Evolutionary conservation across 805 yeast species (phyloP).

Genomic region (Metschnikowia sp.): DNA sequence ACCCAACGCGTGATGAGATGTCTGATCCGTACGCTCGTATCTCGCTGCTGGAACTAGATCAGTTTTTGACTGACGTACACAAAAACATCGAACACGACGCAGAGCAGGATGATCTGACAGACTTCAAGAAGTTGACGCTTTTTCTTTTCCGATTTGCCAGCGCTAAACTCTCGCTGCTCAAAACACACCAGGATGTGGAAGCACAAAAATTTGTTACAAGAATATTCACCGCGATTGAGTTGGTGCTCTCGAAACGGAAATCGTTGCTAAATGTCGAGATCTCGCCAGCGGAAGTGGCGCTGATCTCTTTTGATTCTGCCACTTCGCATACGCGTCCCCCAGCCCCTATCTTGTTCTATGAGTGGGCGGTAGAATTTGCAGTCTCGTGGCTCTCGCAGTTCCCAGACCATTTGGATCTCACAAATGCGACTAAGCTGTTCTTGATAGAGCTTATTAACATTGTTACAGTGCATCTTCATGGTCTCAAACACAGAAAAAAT

Average conservation of each 20-base stretch:
- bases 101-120: constrained; percentile 19
- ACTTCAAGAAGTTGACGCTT: constrained; percentile 33
- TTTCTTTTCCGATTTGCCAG: constrained; percentile 33
- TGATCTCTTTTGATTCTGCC: constrained; percentile 2
- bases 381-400: constrained; percentile 23
- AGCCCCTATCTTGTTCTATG: constrained; percentile 19
- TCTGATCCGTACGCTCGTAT: constrained; percentile 19
- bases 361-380: constrained; percentile 31
- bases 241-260: constrained; percentile 31
- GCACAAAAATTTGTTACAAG: constrained; percentile 17
- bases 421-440: constrained; percentile 29
- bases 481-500: constrained; percentile 22
- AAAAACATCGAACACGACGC: constrained; percentile 28
- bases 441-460: constrained; percentile 32
- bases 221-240: constrained; percentile 29
- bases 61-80: constrained; percentile 35
- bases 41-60: constrained; percentile 25
- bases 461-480: constrained; percentile 28
- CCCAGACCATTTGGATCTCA: constrained; percentile 9
- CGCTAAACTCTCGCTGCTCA: constrained; percentile 17
- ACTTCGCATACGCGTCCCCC: not conserved
- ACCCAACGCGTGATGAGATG: constrained; percentile 8
- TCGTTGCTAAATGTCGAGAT: constrained; percentile 25
- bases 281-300: constrained; percentile 12
- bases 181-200: constrained; percentile 1